Evolutionary conservation across 2,329 filamentous ascomycete species (phyloP), one percentile per base, ranked within the genome.

Genomic region (Sporothrix protearum): DNA sequence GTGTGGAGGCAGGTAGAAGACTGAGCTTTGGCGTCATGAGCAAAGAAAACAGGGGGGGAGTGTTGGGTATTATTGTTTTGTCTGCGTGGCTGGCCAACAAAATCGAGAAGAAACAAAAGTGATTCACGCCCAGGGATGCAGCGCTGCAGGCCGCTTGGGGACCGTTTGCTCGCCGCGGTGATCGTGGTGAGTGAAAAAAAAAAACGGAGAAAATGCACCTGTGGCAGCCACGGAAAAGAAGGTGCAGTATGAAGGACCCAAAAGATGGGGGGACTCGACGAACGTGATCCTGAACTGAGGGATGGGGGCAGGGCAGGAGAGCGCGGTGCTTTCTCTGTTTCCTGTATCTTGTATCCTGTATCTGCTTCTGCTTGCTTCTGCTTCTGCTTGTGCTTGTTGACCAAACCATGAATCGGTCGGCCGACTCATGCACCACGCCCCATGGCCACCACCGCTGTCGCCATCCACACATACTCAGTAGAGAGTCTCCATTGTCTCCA

Each of bases 381-480:
- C 25, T 63, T n/a, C n/a, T 22, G 28, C 30, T 59, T n/a, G 30
- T 59, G 30, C 55, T 59, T 39, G 19, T 47, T 47, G 42, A 39
- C 42, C 55, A 63, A 66, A 55, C 45, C 69, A 57, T 59, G 36
- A 66, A 51, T 47, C 69, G 47, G 45, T 19, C 59, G 36, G 28
- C 47, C 9, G 22, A 30, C 61, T 61, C 69, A 57, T 59, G 69
- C 30, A 36, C 19, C 30, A 16, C 55, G 19, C 55, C 45, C 69
- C 49, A 55, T 66, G 55, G 30, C 69, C 69, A 71, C 68, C 55
- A 49, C 53, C 51, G 66, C 39, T 57, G 30, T 25, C 14, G 64
- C 51, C 61, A 68, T 68, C 51, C 42, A 68, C 61, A 68, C 63
- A 47, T 30, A 42, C 25, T 25, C 49, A n/a, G 64, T 12, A 64